Conservation (phyloP, 768 basidiomycete genomes). For the Agaricus blazei region DNA sequence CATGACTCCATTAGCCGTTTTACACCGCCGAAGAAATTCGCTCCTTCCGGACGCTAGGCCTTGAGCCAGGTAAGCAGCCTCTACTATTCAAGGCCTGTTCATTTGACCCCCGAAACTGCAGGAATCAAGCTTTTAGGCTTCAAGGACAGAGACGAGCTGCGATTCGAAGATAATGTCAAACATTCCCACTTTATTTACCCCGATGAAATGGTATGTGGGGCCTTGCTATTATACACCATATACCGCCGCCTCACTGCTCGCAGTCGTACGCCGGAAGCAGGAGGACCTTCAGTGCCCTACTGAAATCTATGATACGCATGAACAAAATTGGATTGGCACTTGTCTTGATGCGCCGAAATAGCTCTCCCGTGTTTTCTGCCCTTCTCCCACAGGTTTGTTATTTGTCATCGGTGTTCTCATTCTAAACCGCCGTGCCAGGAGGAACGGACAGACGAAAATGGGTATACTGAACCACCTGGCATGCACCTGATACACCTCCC, state of each 20-base stretch:
- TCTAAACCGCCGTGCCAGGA: constrained; percentile 35
- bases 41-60: constrained; percentile 75
- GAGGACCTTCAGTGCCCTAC: constrained; percentile 83
- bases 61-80: constrained; percentile 60
- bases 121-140: constrained; percentile 93
- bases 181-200: constrained; percentile 92
- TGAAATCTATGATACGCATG: constrained; percentile 78
- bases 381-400: constrained; percentile 75
- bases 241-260: not conserved
- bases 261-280: constrained; percentile 86
- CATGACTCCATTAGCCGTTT: constrained; percentile 51
- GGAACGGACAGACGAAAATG: constrained; percentile 64
- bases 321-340: constrained; percentile 79
- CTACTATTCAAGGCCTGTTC: not conserved
- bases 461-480: constrained; percentile 81
- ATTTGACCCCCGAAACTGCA: constrained; percentile 18
- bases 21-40: constrained; percentile 81
- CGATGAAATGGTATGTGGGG: constrained; percentile 69
- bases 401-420: not conserved
- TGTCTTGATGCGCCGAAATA: constrained; percentile 61
- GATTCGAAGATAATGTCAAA: constrained; percentile 87
- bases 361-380: constrained; percentile 76
- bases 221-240: not conserved
- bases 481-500: constrained; percentile 93
- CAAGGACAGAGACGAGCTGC: constrained; percentile 63